Percentiles rank a stretch among this genome's conserved stretches.
phyloP scores from a whole-genome alignment of 257 asterid species.

The Cinchona pubescens region DNA sequence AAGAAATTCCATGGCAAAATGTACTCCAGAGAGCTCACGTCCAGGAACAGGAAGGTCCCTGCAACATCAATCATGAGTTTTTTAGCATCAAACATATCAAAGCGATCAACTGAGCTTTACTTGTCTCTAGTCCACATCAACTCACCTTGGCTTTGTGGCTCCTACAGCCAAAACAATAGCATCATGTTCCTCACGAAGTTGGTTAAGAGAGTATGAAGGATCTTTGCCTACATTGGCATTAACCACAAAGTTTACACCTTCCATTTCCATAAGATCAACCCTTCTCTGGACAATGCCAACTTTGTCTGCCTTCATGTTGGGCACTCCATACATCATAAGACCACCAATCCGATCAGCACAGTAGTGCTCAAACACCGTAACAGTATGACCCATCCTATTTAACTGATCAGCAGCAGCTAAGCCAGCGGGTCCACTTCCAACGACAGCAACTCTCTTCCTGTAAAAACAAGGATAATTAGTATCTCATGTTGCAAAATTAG shows the following conservation, averaged over 20 bases:
- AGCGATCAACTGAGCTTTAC: not conserved
- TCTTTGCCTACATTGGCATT: constrained; percentile 86
- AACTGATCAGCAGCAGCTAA: constrained; percentile 99
- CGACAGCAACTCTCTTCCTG: constrained; percentile 84
- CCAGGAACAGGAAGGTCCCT: constrained; percentile 99
- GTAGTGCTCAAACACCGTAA: constrained; percentile 89
- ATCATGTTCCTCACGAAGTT: constrained; percentile 68
- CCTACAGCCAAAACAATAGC: constrained; percentile 95
- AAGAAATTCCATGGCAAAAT: constrained; percentile 98
- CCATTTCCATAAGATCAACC: constrained; percentile 87
- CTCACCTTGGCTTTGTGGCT: constrained; percentile 92
- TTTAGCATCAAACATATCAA: not conserved
- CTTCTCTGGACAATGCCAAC: constrained; percentile 81
- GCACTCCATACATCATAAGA: constrained; percentile 99
- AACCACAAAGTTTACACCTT: constrained; percentile 84
- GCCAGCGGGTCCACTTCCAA: constrained; percentile 99
- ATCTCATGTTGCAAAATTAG: not conserved
- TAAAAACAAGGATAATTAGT: constrained; percentile 1
- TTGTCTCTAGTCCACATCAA: not conserved
- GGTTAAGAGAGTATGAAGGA: constrained; percentile 58
- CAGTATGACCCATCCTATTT: constrained; percentile 82
- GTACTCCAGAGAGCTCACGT: constrained; percentile 86
- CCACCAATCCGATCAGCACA: constrained; percentile 98
- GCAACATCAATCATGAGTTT: constrained; percentile 21
- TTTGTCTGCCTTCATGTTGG: constrained; percentile 98